Percentiles rank a stretch among this genome's conserved stretches.
Conservation (phyloP, 1,284 basidiomycete species). For the Heterobasidion occidentale region DNA sequence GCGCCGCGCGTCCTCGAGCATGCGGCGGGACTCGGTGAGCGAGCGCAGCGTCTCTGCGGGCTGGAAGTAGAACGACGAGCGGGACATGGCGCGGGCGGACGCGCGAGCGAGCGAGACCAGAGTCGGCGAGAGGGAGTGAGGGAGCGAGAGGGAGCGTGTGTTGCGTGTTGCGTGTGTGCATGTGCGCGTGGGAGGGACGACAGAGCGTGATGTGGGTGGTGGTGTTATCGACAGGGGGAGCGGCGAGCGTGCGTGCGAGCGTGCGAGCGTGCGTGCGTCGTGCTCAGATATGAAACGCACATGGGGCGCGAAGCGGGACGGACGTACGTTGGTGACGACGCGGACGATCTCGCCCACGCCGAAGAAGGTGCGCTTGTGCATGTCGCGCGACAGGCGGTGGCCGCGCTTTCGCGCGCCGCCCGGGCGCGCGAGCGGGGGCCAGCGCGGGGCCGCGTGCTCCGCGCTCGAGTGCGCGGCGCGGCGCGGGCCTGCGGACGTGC, state of each 20-base stretch:
- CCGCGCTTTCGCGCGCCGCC: too few relatives aligned
- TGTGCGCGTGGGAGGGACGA: neutral
- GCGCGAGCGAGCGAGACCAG: neutral
- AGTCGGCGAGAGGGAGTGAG: conserved; percentile 5
- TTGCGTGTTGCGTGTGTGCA: too few relatives aligned
- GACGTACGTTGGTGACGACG: conserved; percentile 66
- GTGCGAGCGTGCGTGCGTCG: neutral
- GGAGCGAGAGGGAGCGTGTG: conserved; percentile 1
- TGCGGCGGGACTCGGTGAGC: conserved; percentile 64
- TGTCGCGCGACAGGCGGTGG: neutral
- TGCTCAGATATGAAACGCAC: conserved; percentile 1
- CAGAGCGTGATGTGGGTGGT: neutral
- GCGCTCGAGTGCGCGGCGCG: neutral
- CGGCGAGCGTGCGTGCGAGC: neutral
- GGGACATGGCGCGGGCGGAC: conserved; percentile 6
- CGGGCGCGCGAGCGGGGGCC: neutral
- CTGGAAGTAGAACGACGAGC: conserved; percentile 27
- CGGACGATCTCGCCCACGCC: conserved; percentile 71
- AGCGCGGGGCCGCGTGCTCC: neutral
- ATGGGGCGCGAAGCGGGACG: conserved; percentile 8
- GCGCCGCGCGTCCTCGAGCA: conserved; percentile 67
- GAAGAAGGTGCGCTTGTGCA: conserved; percentile 62
- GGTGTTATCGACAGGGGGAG: neutral
- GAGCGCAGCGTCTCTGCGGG: conserved; percentile 72
- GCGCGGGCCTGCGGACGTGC: too few relatives aligned